These are phyloP conservation scores for Colletotrichum liaoningense DNA, from an alignment of 2,329 filamentous ascomycete species.

Conservation along the genomic window DNA sequence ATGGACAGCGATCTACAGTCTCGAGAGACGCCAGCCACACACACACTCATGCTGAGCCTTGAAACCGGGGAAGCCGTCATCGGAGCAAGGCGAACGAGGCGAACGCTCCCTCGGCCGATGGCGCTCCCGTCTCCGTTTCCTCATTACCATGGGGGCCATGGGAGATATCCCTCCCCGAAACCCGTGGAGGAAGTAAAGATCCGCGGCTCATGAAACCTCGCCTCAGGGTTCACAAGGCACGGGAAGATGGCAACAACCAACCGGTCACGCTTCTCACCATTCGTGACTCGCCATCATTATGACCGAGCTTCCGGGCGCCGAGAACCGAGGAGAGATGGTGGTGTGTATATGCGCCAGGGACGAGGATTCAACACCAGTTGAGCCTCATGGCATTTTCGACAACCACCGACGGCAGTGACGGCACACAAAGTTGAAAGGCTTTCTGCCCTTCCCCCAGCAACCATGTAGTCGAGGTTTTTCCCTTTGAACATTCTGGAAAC, in stretches of 20 bases:
- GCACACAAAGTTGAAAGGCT: background rate
- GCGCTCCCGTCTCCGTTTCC: background rate
- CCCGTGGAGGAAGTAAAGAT: background rate
- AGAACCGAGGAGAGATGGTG: background rate
- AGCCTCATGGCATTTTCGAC: background rate
- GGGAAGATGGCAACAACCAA: background rate
- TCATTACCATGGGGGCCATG: background rate
- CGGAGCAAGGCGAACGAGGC: background rate
- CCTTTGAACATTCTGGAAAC: slow-evolving; percentile 16
- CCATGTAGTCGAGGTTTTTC: background rate
- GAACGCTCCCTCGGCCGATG: background rate
- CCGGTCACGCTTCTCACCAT: background rate
- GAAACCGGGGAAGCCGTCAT: background rate
- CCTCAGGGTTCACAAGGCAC: background rate
- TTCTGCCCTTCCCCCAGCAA: background rate
- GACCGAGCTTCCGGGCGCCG: background rate
- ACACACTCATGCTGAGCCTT: background rate
- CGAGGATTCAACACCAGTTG: too few species aligned
- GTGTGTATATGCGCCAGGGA: background rate
- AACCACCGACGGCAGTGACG: background rate
- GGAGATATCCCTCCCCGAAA: background rate
- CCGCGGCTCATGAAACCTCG: slow-evolving; percentile 29
- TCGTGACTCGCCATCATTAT: background rate
- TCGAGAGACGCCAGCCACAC: background rate
- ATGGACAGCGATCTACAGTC: background rate